Base-by-base conservation (phyloP, 441 rosid genomes). In the Brassica balearica region DNA sequence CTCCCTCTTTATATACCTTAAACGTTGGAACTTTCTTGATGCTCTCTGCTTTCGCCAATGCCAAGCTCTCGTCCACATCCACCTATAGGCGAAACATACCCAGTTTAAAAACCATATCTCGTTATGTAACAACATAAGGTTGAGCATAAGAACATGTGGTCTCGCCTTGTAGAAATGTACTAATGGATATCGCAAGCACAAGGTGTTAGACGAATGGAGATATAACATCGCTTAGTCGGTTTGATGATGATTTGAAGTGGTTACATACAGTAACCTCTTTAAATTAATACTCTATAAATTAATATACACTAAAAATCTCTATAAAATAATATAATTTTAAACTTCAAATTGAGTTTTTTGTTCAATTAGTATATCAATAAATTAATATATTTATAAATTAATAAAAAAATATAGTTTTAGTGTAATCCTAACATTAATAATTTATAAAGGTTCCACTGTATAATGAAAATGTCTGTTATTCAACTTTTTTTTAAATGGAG, bases 181-280 rank as follows among this genome's bases (percentile, higher is more conserved):
- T 19, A 78, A 77, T n/a, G 95, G 95, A 79, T 90, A 87, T 38
- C 90, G 89, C 71, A 86, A 68, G 23, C 95, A 90, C 38, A 90
- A 88, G 20, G 83, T 77, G 65, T 88, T 88, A 2, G 63, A 88
- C 53, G 78, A 87, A 87, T 56, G 89, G 82, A 22, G 95, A 87
- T 61, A 88, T 83, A 6, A 73, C 88, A 78, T 86, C 85, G 74
- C 92, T 88, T 65, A 82, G 84, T 65, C 82, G 70, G 64, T 74
- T 82, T 25, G 51, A 43, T 43, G 51, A 43, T 43, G 51, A 43
- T 43, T 43, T 43, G 51, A 43, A 43, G 14, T 29, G 27, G 27
- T 25, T 25, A 25, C 27, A 25, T 25, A 25, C 27, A 25, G 27
- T 25, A 25, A 25, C 27, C 27, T 25, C 27, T 25, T 25, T 25